Percentiles rank a stretch among this genome's conserved stretches.
Conservation (phyloP, 768 basidiomycete species). For the Kwoniella mangroviensis region DNA sequence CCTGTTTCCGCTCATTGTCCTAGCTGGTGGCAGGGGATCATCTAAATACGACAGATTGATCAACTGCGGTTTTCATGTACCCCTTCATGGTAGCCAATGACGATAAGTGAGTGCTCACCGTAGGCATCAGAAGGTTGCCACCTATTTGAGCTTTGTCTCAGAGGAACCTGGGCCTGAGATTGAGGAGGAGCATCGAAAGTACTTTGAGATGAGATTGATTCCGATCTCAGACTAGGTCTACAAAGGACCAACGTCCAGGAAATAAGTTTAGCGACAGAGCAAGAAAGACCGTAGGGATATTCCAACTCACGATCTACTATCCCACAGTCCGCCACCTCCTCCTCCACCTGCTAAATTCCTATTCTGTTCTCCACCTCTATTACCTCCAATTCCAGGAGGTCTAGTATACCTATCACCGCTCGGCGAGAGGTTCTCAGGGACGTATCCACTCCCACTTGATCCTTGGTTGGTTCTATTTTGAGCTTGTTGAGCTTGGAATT, state of each 20-base stretch:
- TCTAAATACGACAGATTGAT: conserved; percentile 15
- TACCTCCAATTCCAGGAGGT: conserved; percentile 35
- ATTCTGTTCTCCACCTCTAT: conserved; percentile 48
- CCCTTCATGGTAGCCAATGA: not conserved
- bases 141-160: conserved; percentile 34
- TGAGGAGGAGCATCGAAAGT: conserved; percentile 31
- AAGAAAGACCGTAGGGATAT: conserved; percentile 6
- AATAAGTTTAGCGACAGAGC: conserved; percentile 36
- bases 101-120: conserved; percentile 36
- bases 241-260: conserved; percentile 6
- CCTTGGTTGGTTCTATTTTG: conserved; percentile 12
- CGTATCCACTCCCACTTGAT: conserved; percentile 12
- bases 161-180: conserved; percentile 26
- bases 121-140: conserved; percentile 55
- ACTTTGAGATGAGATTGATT: conserved; percentile 40
- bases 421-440: conserved; percentile 22
- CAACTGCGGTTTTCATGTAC: not conserved
- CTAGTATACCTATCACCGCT: conserved; percentile 19
- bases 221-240: conserved; percentile 26
- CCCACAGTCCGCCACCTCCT: conserved; percentile 11
- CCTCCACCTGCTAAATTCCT: conserved; percentile 6
- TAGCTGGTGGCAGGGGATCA: conserved; percentile 37
- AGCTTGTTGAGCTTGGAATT: conserved; percentile 46
- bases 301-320: conserved; percentile 9
- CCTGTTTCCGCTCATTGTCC: conserved; percentile 16